Evolutionary conservation across 2,329 filamentous ascomycete genomes (phyloP).

Genomic region (Penicillium frequentans): DNA sequence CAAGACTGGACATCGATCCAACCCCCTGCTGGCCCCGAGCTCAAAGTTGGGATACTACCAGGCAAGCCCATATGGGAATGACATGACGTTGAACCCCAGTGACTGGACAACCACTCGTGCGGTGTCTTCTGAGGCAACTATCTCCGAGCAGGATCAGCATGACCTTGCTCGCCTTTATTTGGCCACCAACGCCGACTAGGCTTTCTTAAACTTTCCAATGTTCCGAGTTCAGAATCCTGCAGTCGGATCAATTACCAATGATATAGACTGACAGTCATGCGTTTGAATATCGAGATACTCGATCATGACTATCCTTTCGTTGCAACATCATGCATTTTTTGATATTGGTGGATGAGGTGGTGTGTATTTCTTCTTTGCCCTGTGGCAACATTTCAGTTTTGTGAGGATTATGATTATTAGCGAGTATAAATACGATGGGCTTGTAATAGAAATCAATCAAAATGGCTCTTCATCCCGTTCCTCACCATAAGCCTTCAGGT

Average conservation of each 20-base stretch:
- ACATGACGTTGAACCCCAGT: constrained; percentile 10
- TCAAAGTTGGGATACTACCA: constrained; percentile 20
- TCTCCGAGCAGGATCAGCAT: constrained; percentile 35
- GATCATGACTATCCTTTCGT: neutral
- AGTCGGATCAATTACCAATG: neutral
- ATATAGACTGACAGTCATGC: neutral
- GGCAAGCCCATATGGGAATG: constrained; percentile 22
- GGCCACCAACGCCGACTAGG: constrained; percentile 25
- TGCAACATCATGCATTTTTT: neutral
- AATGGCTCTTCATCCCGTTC: neutral
- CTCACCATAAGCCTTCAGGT: neutral
- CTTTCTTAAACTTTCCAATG: neutral
- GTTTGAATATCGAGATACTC: neutral
- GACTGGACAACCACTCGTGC: constrained; percentile 13
- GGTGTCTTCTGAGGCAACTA: constrained; percentile 34
- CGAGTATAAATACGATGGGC: neutral
- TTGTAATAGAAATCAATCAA: neutral
- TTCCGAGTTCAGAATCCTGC: neutral
- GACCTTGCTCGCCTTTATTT: constrained; percentile 37
- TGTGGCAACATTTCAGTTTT: neutral
- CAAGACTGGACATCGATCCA: constrained; percentile 29
- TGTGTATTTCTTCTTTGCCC: neutral
- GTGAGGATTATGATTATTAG: neutral
- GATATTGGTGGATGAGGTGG: neutral
- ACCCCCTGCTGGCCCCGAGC: constrained; percentile 34